Evolutionary conservation across 2,329 filamentous ascomycete species (phyloP).

Genomic region (Trichoderma arundinaceum): DNA sequence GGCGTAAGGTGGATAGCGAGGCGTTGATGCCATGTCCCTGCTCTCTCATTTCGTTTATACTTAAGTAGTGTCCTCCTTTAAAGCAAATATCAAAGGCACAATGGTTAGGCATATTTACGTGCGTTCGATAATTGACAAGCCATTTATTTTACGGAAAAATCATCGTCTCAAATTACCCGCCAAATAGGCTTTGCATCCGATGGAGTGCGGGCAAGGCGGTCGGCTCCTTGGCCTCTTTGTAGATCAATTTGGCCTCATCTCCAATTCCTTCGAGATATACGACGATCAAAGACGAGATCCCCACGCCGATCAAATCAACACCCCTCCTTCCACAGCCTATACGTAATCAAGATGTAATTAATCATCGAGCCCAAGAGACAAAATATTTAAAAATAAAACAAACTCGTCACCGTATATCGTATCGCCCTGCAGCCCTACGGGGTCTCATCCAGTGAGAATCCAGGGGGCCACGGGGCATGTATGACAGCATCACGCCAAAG

Average conservation of each 20-base stretch:
- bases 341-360: neutral
- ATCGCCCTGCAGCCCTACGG: constrained; percentile 17
- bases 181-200: constrained; percentile 8
- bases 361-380: neutral
- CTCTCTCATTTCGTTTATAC: neutral
- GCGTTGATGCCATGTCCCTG: neutral
- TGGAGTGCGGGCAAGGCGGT: neutral
- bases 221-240: constrained; percentile 1
- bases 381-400: neutral
- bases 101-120: neutral
- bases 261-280: neutral
- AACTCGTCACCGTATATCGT: neutral
- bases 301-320: neutral
- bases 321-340: neutral
- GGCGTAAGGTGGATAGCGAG: neutral
- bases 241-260: constrained; percentile 2
- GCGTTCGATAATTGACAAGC: neutral
- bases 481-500: neutral
- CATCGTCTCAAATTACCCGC: neutral
- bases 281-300: neutral
- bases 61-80: neutral
- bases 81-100: neutral
- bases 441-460: neutral
- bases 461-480: neutral
- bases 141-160: neutral